Conservation (phyloP, 1,284 basidiomycete genomes). For the Salmacisia buchloeana region DNA sequence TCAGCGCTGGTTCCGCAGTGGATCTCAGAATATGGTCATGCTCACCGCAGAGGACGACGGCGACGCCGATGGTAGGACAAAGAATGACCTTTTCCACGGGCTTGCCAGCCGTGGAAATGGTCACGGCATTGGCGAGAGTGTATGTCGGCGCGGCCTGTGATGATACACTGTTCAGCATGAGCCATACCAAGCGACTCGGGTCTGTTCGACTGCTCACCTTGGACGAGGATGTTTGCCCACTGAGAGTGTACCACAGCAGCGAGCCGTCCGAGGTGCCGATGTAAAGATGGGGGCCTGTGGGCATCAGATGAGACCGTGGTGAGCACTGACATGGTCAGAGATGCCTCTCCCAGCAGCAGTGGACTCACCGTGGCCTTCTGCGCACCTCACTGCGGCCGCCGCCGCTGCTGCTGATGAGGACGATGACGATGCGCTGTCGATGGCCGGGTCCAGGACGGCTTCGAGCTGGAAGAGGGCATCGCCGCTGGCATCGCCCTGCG, state of each 20-base stretch:
- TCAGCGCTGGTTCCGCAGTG: background rate
- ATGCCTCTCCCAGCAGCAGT: background rate
- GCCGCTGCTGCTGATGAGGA: background rate
- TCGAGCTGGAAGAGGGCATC: background rate
- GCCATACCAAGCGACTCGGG: background rate
- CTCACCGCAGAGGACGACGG: constrained; percentile 25
- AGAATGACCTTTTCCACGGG: constrained; percentile 27
- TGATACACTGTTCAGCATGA: too few species aligned
- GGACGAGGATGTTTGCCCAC: constrained; percentile 7
- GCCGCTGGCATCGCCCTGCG: too few species aligned
- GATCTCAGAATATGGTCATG: background rate
- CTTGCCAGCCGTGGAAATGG: constrained; percentile 21
- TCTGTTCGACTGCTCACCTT: background rate
- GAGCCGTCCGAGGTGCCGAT: constrained; percentile 33
- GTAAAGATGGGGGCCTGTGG: constrained; percentile 24
- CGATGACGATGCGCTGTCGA: too few species aligned
- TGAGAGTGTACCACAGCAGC: constrained; percentile 25
- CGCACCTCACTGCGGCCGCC: constrained; percentile 12
- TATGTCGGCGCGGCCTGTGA: background rate
- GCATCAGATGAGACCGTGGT: too few species aligned
- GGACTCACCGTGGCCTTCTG: constrained; percentile 13
- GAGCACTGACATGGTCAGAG: background rate
- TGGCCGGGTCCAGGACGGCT: background rate
- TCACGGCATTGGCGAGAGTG: constrained; percentile 11
- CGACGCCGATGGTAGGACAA: constrained; percentile 19